Conservation (phyloP, 306 rosid species). For the Vigna unguiculata region DNA sequence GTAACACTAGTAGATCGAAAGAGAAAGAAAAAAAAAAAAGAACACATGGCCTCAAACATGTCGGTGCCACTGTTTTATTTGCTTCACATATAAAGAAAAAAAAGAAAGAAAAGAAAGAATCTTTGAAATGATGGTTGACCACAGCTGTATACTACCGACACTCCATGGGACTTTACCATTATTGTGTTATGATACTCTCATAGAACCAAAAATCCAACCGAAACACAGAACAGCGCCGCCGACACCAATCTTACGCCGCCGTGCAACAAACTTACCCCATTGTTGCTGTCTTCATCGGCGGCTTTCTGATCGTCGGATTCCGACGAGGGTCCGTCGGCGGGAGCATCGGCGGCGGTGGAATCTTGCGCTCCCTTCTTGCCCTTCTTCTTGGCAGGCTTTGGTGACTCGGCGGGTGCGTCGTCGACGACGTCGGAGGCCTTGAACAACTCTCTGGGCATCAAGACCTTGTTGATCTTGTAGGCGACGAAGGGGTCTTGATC, state of each 20-base stretch:
- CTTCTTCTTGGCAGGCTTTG: constrained; percentile 25
- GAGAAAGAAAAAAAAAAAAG: constrained; percentile 6
- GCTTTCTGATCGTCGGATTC: constrained; percentile 62
- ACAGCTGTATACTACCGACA: constrained; percentile 42
- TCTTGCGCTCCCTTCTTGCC: not conserved
- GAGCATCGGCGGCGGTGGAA: constrained; percentile 35
- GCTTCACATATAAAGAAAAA: constrained; percentile 32
- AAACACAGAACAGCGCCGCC: constrained; percentile 59
- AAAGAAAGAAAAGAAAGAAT: constrained; percentile 40
- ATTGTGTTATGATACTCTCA: constrained; percentile 13
- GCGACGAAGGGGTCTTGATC: constrained; percentile 85
- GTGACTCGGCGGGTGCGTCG: constrained; percentile 43
- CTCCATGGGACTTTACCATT: not conserved
- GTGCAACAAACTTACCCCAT: constrained; percentile 48
- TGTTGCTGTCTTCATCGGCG: constrained; percentile 50
- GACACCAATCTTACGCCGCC: constrained; percentile 51
- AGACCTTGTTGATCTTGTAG: constrained; percentile 70
- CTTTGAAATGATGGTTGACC: constrained; percentile 37
- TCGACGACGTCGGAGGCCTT: constrained; percentile 42
- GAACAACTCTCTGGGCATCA: constrained; percentile 79
- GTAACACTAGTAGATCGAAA: not conserved
- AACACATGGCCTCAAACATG: constrained; percentile 42
- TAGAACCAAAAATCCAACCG: constrained; percentile 56
- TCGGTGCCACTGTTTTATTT: constrained; percentile 51
- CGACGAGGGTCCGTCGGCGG: constrained; percentile 48